Percentiles rank a stretch among this genome's conserved stretches.
Conservation (phyloP, 2,329 filamentous ascomycete species). For the Zymoseptoria pseudotritici region DNA sequence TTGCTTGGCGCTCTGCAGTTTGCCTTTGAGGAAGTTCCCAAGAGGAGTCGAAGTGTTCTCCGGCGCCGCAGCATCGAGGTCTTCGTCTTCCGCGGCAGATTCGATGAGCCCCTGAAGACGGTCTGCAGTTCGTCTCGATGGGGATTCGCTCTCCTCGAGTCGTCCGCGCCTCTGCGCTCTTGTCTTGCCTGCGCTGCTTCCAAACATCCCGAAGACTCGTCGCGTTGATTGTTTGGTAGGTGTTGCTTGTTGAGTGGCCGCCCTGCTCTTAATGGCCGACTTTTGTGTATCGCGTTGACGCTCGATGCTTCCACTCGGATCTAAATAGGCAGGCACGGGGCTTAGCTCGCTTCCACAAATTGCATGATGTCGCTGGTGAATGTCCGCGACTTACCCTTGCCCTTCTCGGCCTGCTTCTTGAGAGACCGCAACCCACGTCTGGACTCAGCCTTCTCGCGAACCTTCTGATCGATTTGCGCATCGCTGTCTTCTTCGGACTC, state of each 20-base stretch:
- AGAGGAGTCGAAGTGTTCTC: not conserved
- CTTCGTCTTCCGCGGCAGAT: not conserved
- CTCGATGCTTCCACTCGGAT: not conserved
- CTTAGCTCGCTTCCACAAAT: not conserved
- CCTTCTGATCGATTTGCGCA: conserved; percentile 1
- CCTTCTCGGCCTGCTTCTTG: not conserved
- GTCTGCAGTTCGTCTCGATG: not conserved
- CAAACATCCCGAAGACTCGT: not conserved
- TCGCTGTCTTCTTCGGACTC: conserved; percentile 19
- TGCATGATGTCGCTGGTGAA: not conserved
- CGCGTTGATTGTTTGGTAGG: not conserved
- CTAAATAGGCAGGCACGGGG: not conserved
- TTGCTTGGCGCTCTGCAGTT: not conserved
- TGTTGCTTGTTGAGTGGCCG: not conserved
- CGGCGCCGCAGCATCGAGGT: not conserved
- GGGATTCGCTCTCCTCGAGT: not conserved
- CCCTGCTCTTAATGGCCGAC: not conserved
- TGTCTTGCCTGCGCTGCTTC: not conserved
- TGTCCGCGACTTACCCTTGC: not conserved
- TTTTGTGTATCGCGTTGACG: not conserved
- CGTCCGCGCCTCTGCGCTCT: not conserved
- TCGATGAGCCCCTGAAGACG: not conserved
- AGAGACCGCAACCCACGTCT: not conserved
- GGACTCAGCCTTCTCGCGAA: not conserved
- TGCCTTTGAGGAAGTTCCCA: not conserved